Base-by-base conservation (phyloP, 106 monocot species). In the Amphibolis antarctica region DNA sequence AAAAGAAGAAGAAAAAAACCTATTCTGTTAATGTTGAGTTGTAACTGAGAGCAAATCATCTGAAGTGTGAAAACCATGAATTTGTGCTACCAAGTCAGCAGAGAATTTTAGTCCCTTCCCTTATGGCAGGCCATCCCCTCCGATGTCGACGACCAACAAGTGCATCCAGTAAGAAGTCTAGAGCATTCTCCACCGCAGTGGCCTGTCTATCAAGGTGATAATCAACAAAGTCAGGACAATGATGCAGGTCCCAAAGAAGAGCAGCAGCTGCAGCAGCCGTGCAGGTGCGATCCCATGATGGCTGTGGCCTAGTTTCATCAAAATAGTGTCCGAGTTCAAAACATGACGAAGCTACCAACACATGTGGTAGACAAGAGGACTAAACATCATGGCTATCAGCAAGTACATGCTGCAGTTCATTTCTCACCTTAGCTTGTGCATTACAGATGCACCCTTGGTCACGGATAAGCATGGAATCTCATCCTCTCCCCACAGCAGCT, bases 231-330 rank as follows among this genome's bases (percentile, higher is more conserved):
- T 74, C 36, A 4, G 85, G 72, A 59, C 55, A 71, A 43, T 66
- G 44, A 61, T 85, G 72, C 36, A 98, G 62, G 48, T 98, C 96
- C 14, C 69, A 98, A 52, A 98, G 84, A 42, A 96, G 77, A 12
- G 80, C 82, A n/a, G 83, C 76, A n/a, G 86, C 86, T 11, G 96
- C 96, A 10, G 90, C 90, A 46, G 96, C 96, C 5, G 96, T 98
- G 64, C 96, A 98, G 4, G 96, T 98, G 10, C 78, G 74, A 71
- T 98, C 96, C 96, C 90, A 98, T 19, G 82, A 65, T 49, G 90
- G 96, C 43, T 98, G 96, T n/a, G 96, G 90, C 70, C 96, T 98
- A 65, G 28, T 62, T 55, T 30, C 7, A 25, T 5, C 5, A 10
- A 46, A 25, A 46, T 15, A 21, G 13, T 23, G 23, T n/a, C n/a